Conservation (phyloP, 192 early-diverging fungal species). For the Phlyctochytrium arcticum region DNA sequence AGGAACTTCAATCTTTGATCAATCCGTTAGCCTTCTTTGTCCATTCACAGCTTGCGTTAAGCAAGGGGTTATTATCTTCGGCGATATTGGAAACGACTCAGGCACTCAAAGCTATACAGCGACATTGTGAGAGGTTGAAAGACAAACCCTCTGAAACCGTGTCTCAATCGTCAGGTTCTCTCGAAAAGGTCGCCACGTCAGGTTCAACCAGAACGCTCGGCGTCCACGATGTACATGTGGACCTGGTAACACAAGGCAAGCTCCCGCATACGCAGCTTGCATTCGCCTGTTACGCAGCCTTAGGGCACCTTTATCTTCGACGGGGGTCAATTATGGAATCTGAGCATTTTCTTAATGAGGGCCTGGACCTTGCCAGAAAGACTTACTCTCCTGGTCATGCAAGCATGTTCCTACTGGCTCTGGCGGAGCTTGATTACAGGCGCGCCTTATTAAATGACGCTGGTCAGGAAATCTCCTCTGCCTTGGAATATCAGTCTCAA, state of each 20-base stretch:
- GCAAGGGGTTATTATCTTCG: no score
- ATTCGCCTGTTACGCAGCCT: conserved; percentile 42
- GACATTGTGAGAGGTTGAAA: no score
- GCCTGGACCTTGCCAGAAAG: conserved; percentile 46
- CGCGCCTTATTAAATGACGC: conserved; percentile 39
- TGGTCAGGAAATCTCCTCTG: not conserved
- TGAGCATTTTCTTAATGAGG: conserved; percentile 59
- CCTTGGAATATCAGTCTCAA: conserved; percentile 4
- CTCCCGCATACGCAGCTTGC: conserved; percentile 1
- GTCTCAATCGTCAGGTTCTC: no score
- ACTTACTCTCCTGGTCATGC: conserved; percentile 32
- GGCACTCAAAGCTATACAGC: no score
- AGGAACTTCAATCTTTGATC: no score
- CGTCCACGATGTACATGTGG: no score
- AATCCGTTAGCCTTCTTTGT: no score
- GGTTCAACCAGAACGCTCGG: no score
- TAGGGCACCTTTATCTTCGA: conserved; percentile 47
- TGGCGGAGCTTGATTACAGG: conserved; percentile 54
- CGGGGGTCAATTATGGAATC: conserved; percentile 60
- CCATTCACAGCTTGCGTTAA: not conserved
- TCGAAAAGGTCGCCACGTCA: no score
- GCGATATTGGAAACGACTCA: no score
- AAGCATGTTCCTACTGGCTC: conserved; percentile 33
- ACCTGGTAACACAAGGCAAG: conserved; percentile 14
- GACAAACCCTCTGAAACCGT: no score